These are phyloP conservation scores for Aspergillus sparsus DNA, from an alignment of 495 filamentous ascomycete genomes.

Conservation along the genomic window DNA sequence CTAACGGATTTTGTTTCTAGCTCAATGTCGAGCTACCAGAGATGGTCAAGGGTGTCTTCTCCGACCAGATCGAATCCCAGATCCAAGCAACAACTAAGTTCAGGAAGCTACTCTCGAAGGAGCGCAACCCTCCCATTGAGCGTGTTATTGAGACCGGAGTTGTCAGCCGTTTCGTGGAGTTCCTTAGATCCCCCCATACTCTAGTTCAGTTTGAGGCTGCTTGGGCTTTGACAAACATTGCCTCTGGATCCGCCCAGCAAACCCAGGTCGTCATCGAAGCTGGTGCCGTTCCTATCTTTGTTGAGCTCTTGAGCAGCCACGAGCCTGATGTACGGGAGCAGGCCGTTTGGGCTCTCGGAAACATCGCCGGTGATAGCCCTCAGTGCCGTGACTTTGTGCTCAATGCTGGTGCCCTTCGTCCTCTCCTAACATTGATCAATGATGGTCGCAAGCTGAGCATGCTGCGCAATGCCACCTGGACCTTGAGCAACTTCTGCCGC, in stretches of 20 bases:
- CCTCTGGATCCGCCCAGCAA: slow-evolving; percentile 93
- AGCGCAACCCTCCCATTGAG: slow-evolving; percentile 98
- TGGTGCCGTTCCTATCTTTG: slow-evolving; percentile 97
- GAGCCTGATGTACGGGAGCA: slow-evolving; percentile 99
- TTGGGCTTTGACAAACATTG: slow-evolving; percentile 99
- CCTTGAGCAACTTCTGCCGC: slow-evolving; percentile 99
- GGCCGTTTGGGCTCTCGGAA: slow-evolving; percentile 97
- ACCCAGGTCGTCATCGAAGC: slow-evolving; percentile 99
- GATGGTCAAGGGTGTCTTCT: slow-evolving; percentile 98
- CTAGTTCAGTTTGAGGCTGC: slow-evolving; percentile 99
- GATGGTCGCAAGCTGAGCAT: slow-evolving; percentile 99
- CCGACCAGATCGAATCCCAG: slow-evolving; percentile 95
- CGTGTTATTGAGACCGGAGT: slow-evolving; percentile 99
- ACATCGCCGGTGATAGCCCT: slow-evolving; percentile 99
- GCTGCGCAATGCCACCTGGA: slow-evolving; percentile 99
- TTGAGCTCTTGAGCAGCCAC: slow-evolving; percentile 89
- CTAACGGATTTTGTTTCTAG: slow-evolving; percentile 57
- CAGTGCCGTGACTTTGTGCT: slow-evolving; percentile 95
- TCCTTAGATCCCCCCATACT: slow-evolving; percentile 96
- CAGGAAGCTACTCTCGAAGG: slow-evolving; percentile 94
- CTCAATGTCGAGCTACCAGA: slow-evolving; percentile 95
- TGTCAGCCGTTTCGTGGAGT: slow-evolving; percentile 95
- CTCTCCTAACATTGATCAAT: slow-evolving; percentile 82
- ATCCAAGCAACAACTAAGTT: slow-evolving; percentile 99
- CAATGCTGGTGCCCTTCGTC: slow-evolving; percentile 82